Base-by-base conservation (phyloP, 805 yeast genomes). In the Zygosaccharomyces kombuchaensis region DNA sequence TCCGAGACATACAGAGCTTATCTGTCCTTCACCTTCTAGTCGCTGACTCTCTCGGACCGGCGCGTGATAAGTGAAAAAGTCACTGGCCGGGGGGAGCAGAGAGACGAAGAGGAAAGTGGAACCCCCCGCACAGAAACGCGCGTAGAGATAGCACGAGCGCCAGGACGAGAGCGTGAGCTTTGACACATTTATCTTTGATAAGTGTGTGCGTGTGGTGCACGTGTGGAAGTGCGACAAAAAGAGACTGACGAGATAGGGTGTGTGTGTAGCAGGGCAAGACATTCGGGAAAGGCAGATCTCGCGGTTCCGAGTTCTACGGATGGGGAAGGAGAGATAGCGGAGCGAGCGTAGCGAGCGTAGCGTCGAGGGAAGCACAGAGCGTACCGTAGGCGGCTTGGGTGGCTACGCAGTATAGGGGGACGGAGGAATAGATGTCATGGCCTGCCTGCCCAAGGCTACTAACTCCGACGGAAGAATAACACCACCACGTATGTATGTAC, bases 71-170 rank as follows among this genome's bases (percentile, higher is more conserved):
- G 34, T 42, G 30, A 21, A 26, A 22, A 16, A 36, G 31, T 21
- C 42, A 40, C 29, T 30, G 34, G 26, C 26, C 40, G 26, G 17
- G 21, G 26, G 21, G 27, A 25, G 45, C n/a, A n/a, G 34, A 14
- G 42, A 16, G 40, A 40, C 17, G 21, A 19, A 19, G 21, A 5
- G 5, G 21, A 5, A 19, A 19, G 21, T 19, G 21, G 21, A 19
- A 19, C 21, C 21, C 21, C 21, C 21, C 22, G 26, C 38, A 32
- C 34, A 22, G 45, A 36, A 36, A 22, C 31, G 16, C 43, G 32
- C 37, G 17, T 21, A 42, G 42, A 16, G 23, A 19, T 9, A 22
- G 34, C 38, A 40, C 26, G 12, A 13, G 30, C 16, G 32, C 7
- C 12, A 29, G 16, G 16, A n/a, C 14, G 16, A 12, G 32, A 13